These are phyloP conservation scores for Pueraria montana DNA, from an alignment of 306 rosid genomes.

Conservation along the genomic window DNA sequence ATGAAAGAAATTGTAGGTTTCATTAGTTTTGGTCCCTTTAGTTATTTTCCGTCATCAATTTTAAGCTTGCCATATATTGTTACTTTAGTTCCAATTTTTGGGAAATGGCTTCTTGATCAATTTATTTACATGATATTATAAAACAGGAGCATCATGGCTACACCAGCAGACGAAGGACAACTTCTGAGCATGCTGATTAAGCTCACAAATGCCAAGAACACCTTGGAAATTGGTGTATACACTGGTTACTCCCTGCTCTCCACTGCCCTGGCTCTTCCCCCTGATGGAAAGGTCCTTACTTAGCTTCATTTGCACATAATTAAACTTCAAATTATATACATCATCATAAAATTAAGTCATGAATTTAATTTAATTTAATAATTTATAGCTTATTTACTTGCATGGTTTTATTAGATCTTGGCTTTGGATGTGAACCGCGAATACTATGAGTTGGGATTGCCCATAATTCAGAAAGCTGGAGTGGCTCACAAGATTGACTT, in stretches of 20 bases:
- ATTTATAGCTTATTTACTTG: neutral
- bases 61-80: neutral
- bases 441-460: slow-evolving; percentile 83
- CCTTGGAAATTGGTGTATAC: slow-evolving; percentile 92
- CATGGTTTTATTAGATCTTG: slow-evolving; percentile 61
- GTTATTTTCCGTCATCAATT: neutral
- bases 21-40: no score
- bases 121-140: neutral
- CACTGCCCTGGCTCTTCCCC: slow-evolving; percentile 88
- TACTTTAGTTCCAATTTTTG: no score
- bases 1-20: no score
- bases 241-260: slow-evolving; percentile 94
- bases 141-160: slow-evolving; percentile 84
- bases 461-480: slow-evolving; percentile 79
- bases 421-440: slow-evolving; percentile 89
- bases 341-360: neutral
- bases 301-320: neutral
- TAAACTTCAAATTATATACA: neutral
- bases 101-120: no score
- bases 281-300: slow-evolving; percentile 74
- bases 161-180: slow-evolving; percentile 90
- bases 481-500: slow-evolving; percentile 87
- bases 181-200: slow-evolving; percentile 80
- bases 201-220: slow-evolving; percentile 84
- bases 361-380: neutral